Percentiles rank a stretch among this genome's conserved stretches.
These are phyloP conservation scores for Helenozyma rhizophorensis DNA, from an alignment of 805 yeast species.

Conservation along the genomic window DNA sequence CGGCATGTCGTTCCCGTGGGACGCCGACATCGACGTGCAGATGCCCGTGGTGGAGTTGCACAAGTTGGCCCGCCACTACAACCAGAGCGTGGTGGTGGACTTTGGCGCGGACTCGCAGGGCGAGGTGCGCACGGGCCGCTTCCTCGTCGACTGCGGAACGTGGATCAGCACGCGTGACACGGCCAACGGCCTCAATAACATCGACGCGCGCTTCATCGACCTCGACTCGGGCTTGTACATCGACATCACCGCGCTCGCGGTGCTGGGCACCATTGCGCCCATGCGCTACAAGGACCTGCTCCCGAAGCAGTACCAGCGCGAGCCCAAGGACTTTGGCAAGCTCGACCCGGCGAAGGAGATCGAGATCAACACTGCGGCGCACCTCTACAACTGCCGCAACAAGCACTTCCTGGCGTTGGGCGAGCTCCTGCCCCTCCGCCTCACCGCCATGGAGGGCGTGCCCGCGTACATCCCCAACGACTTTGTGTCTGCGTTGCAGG, in stretches of 20 bases:
- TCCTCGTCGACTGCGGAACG: slow-evolving; percentile 41
- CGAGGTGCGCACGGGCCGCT: slow-evolving; percentile 48
- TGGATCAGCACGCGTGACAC: slow-evolving; percentile 49
- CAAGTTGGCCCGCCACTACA: slow-evolving; percentile 16
- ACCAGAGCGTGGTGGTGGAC: slow-evolving; percentile 23
- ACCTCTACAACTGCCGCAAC: slow-evolving; percentile 37
- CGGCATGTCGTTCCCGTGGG: slow-evolving; percentile 27
- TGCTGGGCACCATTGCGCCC: slow-evolving; percentile 9
- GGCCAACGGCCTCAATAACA: slow-evolving; percentile 47
- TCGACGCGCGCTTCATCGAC: slow-evolving; percentile 69
- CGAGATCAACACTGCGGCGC: slow-evolving; percentile 20
- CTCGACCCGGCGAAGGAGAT: slow-evolving; percentile 11
- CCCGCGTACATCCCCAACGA: slow-evolving; percentile 52
- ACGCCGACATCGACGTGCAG: slow-evolving; percentile 26
- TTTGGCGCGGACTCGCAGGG: slow-evolving; percentile 30
- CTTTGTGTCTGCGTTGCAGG: slow-evolving; percentile 33
- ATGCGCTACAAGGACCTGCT: slow-evolving; percentile 3
- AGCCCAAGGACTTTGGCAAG: slow-evolving; percentile 13
- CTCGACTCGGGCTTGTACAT: slow-evolving; percentile 68
- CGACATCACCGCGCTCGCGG: slow-evolving; percentile 64
- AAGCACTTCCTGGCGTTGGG: slow-evolving; percentile 27
- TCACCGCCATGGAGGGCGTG: slow-evolving; percentile 45
- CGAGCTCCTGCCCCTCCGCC: slow-evolving; percentile 41
- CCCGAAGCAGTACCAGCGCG: slow-evolving; percentile 15
- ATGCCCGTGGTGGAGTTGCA: slow-evolving; percentile 23